A percentile compares a stretch with the other conserved stretches of the same genome.
These are phyloP conservation scores for Quillaja saponaria DNA, from an alignment of 306 rosid species.

Conservation along the genomic window DNA sequence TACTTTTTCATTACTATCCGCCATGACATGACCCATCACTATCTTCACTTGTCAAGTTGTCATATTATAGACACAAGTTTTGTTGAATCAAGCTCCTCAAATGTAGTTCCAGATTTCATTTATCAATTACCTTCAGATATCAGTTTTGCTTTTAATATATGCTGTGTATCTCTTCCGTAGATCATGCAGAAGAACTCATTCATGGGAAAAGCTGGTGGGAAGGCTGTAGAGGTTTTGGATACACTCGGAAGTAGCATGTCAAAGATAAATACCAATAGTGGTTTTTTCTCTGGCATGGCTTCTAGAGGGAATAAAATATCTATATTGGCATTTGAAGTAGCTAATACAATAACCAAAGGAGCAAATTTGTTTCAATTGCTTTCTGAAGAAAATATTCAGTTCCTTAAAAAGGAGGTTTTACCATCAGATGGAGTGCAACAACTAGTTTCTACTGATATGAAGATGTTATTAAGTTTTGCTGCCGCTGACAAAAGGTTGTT, in stretches of 20 bases:
- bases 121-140: conserved; percentile 14
- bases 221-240: conserved; percentile 75
- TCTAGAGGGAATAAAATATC: conserved; percentile 65
- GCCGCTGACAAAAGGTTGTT: conserved; percentile 87
- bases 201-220: conserved; percentile 68
- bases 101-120: conserved; percentile 6
- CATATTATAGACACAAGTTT: background rate
- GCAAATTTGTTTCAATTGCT: conserved; percentile 67
- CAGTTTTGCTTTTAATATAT: conserved; percentile 12
- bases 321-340: conserved; percentile 93
- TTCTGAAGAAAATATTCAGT: conserved; percentile 69
- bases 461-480: conserved; percentile 71
- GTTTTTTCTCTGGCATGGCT: conserved; percentile 52
- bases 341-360: conserved; percentile 83
- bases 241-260: conserved; percentile 77
- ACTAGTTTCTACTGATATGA: conserved; percentile 68
- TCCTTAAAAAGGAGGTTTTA: conserved; percentile 61
- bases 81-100: conserved; percentile 7
- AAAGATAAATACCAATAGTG: conserved; percentile 49
- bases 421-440: conserved; percentile 66
- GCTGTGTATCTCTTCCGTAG: conserved; percentile 39
- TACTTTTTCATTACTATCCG: background rate
- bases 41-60: background rate
- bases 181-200: conserved; percentile 52
- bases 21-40: no score